Conservation (phyloP, 768 basidiomycete species). For the Filobasidium floriforme region DNA sequence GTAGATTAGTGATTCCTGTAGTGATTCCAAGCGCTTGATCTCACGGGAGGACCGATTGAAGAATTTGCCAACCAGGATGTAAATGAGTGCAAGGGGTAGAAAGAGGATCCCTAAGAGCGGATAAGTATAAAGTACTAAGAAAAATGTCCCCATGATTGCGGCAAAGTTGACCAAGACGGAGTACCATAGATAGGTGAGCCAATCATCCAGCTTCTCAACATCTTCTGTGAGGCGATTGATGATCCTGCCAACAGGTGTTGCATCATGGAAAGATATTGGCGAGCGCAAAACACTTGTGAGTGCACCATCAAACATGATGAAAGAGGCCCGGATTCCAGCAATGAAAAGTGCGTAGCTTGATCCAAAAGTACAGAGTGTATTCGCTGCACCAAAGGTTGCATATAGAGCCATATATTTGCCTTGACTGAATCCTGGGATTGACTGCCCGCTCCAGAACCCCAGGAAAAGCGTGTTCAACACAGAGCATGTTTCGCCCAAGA, state of each 20-base stretch:
- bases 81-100: conserved; percentile 30
- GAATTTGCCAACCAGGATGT: conserved; percentile 13
- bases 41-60: conserved; percentile 25
- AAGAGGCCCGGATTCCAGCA: conserved; percentile 45
- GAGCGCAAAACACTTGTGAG: conserved; percentile 56
- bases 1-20: conserved; percentile 22
- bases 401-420: conserved; percentile 62
- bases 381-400: conserved; percentile 49
- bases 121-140: conserved; percentile 36
- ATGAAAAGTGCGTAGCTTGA: conserved; percentile 35
- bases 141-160: conserved; percentile 34
- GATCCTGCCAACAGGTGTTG: conserved; percentile 49
- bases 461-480: conserved; percentile 64
- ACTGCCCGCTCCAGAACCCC: conserved; percentile 62
- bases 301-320: conserved; percentile 55
- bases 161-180: conserved; percentile 10
- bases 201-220: conserved; percentile 27
- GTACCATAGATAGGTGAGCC: conserved; percentile 30
- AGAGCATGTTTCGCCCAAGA: conserved; percentile 51
- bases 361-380: conserved; percentile 50
- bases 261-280: conserved; percentile 63
- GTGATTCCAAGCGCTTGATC: conserved; percentile 27
- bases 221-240: conserved; percentile 43
- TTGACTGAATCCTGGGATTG: conserved; percentile 55
- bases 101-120: conserved; percentile 35